Evolutionary conservation across 2,329 filamentous ascomycete species (phyloP), one percentile per base, ranked within the genome.

Genomic region (Monilinia fructigena): DNA sequence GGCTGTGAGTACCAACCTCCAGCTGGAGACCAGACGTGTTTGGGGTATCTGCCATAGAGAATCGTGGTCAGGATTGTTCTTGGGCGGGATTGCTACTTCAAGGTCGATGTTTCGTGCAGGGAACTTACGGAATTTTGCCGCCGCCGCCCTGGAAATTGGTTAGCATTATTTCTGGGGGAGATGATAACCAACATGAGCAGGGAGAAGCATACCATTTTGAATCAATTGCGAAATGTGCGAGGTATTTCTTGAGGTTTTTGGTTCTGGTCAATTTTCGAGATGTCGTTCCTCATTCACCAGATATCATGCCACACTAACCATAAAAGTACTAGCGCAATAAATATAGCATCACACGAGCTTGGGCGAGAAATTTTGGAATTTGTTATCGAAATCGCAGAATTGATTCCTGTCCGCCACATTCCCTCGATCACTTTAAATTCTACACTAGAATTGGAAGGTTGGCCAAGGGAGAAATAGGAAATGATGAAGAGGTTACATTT

Each of bases 1-100:
- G 95, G 95, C 79, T 96, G 94, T 65, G 89, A 82, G 81, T 99
- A 99, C 95, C 95, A 99, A 80, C 95, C 95, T 85, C 95, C 95
- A 72, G 94, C 85, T 69, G 95, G 95, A 76, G 95, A 98, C 95
- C 95, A 99, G 85, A 99, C 92, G 85, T 99, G 94, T 85, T 97
- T 97, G 79, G 93, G 93, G 81, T 97, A 97, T 77, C 92, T 96
- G 75, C 35, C 52, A 42, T 58, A 28, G 18, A 26, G 10, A 35
- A 16, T n/a, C n/a, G 28, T 31, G 26, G 26, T 65, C 16, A 65
- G 63, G 58, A n/a, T 45, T 42, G 35, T 52, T 38, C 18, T 48
- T 52, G n/a, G 60, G 50, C 60, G 50, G 60, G 58, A 56, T 60
- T 56, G 53, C 26, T 14, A 18, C 18, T 26, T 59, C 8, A 23